Base-by-base conservation (phyloP, 345 rosid genomes). In the Crucihimalaya himalaica region DNA sequence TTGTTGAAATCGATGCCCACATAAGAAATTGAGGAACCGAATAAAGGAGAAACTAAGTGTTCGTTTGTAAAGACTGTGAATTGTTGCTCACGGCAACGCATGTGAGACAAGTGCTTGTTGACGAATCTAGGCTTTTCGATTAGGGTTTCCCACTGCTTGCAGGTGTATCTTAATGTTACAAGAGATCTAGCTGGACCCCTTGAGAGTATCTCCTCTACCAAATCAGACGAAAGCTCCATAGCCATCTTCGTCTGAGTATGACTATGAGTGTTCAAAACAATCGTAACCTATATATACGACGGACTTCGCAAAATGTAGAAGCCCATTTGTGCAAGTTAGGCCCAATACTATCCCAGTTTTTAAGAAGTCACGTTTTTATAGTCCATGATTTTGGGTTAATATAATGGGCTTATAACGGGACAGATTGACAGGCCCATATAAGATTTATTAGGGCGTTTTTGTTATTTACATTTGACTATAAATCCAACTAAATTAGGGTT, bases 1-100 rank as follows among this genome's bases (percentile, higher is more conserved):
- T 34, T 12, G 16, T 58, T 10, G 10, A 58, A 58, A 58, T 35
- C 16, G 5, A 34, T 40, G n/a, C 66, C 51, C 0, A 40, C 7
- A n/a, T 6, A 42, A 42, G 66, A 25, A 3, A 42, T 2, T 42
- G 35, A 8, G 13, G 20, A 21, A 60, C 29, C 31, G 10, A 3
- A 34, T 6, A 3, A 3, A 19, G 14, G 12, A 48, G 53, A 48
- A 48, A 20, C 1, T 48, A 3, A 7, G 5, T 32, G 35, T 8
- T 15, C 29, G 29, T 7, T 15, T 13, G 23, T 23, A 32, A 40
- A 61, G 50, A 15, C 14, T 9, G 50, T 61, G 34, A 61, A 61
- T 61, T 39, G 50, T 25, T 61, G 50, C 6, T 61, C 66, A 61
- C 66, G 66, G 50, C 21, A 2, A 40, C 50, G 66, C 50, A 61